These are phyloP conservation scores for Alternaria consortialis DNA, from an alignment of 2,329 filamentous ascomycete genomes.

Conservation along the genomic window DNA sequence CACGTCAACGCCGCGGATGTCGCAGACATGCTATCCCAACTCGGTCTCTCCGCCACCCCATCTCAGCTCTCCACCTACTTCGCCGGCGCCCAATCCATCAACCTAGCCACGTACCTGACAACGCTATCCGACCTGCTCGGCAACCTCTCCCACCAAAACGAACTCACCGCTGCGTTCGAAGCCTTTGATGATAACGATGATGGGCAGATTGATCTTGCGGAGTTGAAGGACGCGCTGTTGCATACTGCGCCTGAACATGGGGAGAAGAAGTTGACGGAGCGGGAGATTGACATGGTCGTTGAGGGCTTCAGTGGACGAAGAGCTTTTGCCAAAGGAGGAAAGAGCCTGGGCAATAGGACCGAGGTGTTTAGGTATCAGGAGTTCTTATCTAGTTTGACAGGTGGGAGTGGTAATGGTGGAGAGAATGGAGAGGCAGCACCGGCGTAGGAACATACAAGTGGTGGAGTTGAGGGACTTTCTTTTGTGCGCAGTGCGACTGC, in stretches of 20 bases:
- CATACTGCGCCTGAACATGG: constrained; percentile 76
- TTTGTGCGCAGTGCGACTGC: background rate
- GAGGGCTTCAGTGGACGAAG: constrained; percentile 84
- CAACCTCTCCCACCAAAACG: constrained; percentile 77
- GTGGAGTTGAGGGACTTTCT: background rate
- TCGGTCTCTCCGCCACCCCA: constrained; percentile 78
- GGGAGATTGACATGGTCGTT: constrained; percentile 86
- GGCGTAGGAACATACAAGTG: background rate
- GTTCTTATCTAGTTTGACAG: constrained; percentile 71
- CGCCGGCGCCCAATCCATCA: constrained; percentile 74
- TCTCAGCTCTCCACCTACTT: constrained; percentile 84
- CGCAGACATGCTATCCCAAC: constrained; percentile 83
- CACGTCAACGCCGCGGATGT: constrained; percentile 84
- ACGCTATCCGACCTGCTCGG: constrained; percentile 78
- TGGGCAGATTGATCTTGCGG: constrained; percentile 85
- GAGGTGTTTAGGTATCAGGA: constrained; percentile 96
- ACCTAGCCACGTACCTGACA: constrained; percentile 86
- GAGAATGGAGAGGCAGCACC: constrained; percentile 29
- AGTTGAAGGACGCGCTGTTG: constrained; percentile 83
- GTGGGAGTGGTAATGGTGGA: constrained; percentile 40
- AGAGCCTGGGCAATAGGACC: constrained; percentile 63
- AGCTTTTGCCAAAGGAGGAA: constrained; percentile 74
- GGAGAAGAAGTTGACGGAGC: constrained; percentile 45
- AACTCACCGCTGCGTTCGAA: constrained; percentile 88
- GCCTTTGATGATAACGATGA: constrained; percentile 97